A percentile compares a stretch with the other conserved stretches of the same genome.
Conservation (phyloP, 768 basidiomycete genomes). For the Lentinus tigrinus region DNA sequence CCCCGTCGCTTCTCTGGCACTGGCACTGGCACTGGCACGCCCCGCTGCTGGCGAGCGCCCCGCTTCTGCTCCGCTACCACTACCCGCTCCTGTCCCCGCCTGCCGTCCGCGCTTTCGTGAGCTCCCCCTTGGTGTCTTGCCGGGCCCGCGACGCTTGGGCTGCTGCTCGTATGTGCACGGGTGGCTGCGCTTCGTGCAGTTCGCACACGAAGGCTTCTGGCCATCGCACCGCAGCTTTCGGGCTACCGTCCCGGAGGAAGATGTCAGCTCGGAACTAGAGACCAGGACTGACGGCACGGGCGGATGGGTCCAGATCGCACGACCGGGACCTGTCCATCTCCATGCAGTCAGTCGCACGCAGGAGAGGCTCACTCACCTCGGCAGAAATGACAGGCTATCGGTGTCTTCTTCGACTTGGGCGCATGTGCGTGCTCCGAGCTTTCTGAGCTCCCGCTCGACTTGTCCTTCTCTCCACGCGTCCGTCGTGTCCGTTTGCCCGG, state of each 20-base stretch:
- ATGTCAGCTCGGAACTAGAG: neutral
- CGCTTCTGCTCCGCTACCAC: neutral
- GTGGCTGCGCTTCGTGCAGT: slow-evolving; percentile 55
- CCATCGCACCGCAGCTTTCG: slow-evolving; percentile 79
- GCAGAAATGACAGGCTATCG: slow-evolving; percentile 77
- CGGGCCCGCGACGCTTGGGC: slow-evolving; percentile 66
- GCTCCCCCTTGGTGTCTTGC: slow-evolving; percentile 64
- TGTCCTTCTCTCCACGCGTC: neutral
- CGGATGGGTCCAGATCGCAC: neutral
- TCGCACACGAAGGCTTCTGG: slow-evolving; percentile 56
- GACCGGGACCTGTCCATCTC: neutral
- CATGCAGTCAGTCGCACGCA: neutral
- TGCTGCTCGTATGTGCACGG: slow-evolving; percentile 53
- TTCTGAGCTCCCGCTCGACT: slow-evolving; percentile 14
- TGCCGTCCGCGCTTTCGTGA: slow-evolving; percentile 1
- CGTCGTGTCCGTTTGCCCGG: slow-evolving; percentile 12
- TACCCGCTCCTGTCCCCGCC: neutral
- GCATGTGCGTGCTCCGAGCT: slow-evolving; percentile 17
- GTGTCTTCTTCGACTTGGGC: slow-evolving; percentile 43
- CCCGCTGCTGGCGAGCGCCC: neutral
- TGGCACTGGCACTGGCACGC: too few relatives aligned
- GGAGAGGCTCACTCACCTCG: slow-evolving; percentile 49
- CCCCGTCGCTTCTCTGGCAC: too few relatives aligned
- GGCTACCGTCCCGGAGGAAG: slow-evolving; percentile 38
- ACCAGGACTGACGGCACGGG: neutral